These are phyloP conservation scores for Picea sitchensis DNA, from an alignment of 75 land plant species.

Conservation along the genomic window DNA sequence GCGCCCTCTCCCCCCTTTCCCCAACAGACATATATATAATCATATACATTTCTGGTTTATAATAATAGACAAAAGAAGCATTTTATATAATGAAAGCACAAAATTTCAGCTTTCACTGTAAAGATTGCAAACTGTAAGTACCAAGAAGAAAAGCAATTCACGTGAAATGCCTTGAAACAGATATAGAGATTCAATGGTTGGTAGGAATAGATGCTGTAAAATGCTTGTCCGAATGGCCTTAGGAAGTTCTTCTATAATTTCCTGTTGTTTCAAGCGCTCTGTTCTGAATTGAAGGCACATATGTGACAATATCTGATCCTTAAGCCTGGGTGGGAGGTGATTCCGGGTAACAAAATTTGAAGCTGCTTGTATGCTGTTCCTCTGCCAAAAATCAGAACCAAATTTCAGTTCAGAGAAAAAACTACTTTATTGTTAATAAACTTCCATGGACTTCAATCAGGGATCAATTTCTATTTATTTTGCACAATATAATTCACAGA, in stretches of 20 bases:
- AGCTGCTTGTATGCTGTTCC: conserved; percentile 54
- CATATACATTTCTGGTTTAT: too few relatives aligned
- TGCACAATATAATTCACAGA: neutral
- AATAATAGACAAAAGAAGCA: too few relatives aligned
- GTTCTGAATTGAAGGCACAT: conserved; percentile 69
- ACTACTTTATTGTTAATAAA: too few relatives aligned
- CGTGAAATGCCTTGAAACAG: conserved; percentile 32
- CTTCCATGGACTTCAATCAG: neutral
- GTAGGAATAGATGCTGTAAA: conserved; percentile 63
- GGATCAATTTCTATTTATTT: neutral
- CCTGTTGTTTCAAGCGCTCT: conserved; percentile 66
- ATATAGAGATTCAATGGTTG: conserved; percentile 45
- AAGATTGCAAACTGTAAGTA: neutral
- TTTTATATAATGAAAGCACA: too few relatives aligned
- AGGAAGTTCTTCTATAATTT: conserved; percentile 54
- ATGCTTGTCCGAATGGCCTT: conserved; percentile 75
- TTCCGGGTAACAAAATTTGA: conserved; percentile 55
- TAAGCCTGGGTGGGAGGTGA: conserved; percentile 33
- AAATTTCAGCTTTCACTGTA: too few relatives aligned
- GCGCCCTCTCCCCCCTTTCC: too few relatives aligned
- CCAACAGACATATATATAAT: too few relatives aligned
- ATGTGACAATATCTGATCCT: conserved; percentile 37
- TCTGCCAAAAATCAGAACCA: conserved; percentile 26
- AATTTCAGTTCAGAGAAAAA: too few relatives aligned
- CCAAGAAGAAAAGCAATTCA: neutral